Percentiles rank a stretch among this genome's conserved stretches.
Conservation (phyloP, 2,329 filamentous ascomycete genomes). For the Davidsoniella virescens region DNA sequence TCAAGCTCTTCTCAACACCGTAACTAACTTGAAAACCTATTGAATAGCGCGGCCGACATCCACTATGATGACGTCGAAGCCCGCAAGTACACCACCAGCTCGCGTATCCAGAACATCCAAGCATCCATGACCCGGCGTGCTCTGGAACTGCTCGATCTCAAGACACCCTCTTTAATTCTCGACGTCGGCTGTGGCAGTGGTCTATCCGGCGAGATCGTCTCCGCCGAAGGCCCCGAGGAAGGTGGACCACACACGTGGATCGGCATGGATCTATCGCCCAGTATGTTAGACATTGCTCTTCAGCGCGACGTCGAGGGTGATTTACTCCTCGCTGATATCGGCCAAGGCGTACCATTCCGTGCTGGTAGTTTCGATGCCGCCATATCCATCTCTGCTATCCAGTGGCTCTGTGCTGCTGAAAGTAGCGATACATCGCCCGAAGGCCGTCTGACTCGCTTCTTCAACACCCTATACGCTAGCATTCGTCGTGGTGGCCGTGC, state of each 20-base stretch:
- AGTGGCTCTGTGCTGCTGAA: slow-evolving; percentile 97
- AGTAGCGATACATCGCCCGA: slow-evolving; percentile 67
- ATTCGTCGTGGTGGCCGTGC: slow-evolving; percentile 72
- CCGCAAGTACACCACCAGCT: slow-evolving; percentile 92
- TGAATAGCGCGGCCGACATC: slow-evolving; percentile 68
- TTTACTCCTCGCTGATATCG: slow-evolving; percentile 84
- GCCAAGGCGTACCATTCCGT: slow-evolving; percentile 87
- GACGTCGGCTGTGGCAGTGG: slow-evolving; percentile 95
- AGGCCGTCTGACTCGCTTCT: slow-evolving; percentile 68
- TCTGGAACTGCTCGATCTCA: slow-evolving; percentile 74
- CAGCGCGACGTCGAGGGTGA: slow-evolving; percentile 88
- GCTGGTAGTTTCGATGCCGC: slow-evolving; percentile 88
- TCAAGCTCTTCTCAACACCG: background rate
- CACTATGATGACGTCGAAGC: slow-evolving; percentile 95
- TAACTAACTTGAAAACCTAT: background rate
- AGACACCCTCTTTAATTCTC: slow-evolving; percentile 69
- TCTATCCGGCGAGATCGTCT: slow-evolving; percentile 84
- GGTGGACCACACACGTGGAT: slow-evolving; percentile 87
- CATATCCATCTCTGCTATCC: slow-evolving; percentile 87
- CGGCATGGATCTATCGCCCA: slow-evolving; percentile 88
- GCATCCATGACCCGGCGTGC: slow-evolving; percentile 87
- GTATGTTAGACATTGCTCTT: slow-evolving; percentile 92
- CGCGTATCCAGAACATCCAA: slow-evolving; percentile 90
- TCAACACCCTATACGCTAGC: slow-evolving; percentile 78
- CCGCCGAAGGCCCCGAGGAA: slow-evolving; percentile 48